Evolutionary conservation across 306 rosid genomes (phyloP).

Genomic region (Gastrolobium bilobum): DNA sequence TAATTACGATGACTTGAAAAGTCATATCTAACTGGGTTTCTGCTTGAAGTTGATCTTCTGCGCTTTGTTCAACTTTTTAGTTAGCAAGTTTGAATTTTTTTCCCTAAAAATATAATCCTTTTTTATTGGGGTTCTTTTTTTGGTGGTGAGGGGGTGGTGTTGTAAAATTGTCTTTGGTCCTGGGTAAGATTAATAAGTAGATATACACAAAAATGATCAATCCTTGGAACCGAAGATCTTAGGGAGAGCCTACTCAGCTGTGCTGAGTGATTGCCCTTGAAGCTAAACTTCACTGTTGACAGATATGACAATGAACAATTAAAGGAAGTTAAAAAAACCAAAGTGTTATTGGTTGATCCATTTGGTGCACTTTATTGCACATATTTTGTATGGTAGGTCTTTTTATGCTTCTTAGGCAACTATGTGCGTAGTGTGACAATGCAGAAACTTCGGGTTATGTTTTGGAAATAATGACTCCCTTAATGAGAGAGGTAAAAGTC

Average conservation of each 20-base stretch:
- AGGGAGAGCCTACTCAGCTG: conserved; percentile 9
- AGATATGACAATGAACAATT: conserved; percentile 8
- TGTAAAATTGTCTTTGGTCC: conserved; percentile 24
- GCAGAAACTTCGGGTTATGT: neutral
- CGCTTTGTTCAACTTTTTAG: neutral
- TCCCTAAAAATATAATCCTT: neutral
- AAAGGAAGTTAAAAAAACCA: neutral
- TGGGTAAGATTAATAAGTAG: conserved; percentile 32
- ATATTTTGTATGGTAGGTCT: conserved; percentile 33
- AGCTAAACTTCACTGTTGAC: neutral
- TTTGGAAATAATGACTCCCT: conserved; percentile 34
- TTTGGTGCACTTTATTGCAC: conserved; percentile 40
- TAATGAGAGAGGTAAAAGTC: conserved; percentile 12
- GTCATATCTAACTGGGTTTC: neutral
- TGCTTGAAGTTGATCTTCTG: neutral
- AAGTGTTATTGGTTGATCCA: conserved; percentile 26
- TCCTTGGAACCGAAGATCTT: conserved; percentile 19
- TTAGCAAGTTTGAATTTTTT: conserved; percentile 13
- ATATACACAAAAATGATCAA: conserved; percentile 13
- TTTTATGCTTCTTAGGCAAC: conserved; percentile 26
- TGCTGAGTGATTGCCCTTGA: conserved; percentile 2
- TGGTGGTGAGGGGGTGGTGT: neutral
- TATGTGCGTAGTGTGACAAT: conserved; percentile 2
- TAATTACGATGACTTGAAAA: neutral
- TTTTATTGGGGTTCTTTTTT: neutral